Evolutionary conservation across 1,139 yeast species (phyloP), one percentile per base, ranked within the genome.

Genomic region (Citeromyces hawaiiensis): DNA sequence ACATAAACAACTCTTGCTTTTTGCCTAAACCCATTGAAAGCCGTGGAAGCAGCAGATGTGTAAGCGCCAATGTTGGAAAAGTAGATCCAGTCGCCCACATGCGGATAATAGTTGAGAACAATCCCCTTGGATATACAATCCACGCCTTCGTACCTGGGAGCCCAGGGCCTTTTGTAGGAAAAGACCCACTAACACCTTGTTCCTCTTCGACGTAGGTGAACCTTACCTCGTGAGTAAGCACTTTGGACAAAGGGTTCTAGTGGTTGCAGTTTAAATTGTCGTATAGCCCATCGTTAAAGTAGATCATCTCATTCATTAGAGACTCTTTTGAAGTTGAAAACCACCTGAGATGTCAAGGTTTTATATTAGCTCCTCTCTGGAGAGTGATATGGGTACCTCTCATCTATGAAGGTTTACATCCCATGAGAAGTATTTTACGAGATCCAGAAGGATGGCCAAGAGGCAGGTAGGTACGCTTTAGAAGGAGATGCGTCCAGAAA

Each of bases 71-170:
- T 63, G 47, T 78, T 69, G 37, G 79, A 70, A 60, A 91, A 88
- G 60, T 79, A 85, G 44, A 91, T 60, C 97, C 97, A 91, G 57
- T 91, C 97, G 13, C 96, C 97, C 38, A 82, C 81, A 35, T 67
- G 65, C 39, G 87, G 76, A 38, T 77, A 74, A 40, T 70, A 68
- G 14, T 76, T 66, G 54, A 88, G 65, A 38, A 51, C 50, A 43
- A 74, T 63, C 35, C 64, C 66, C 39, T 67, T 59, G 21, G 83
- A 60, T 43, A 91, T 76, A 57, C 95, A 83, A 59, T 91, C 98
- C 48, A 91, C 68, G 4, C 97, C 96, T 60, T 91, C 98, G 62
- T 97, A 91, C 17, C 97, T 91, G 38, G 97, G 98, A 7, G 97
- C 98, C 97, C 97, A 91, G 95, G 78, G 54, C 66, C 85, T 49